Evolutionary conservation across 371 early-diverging fungal species (phyloP).

Genomic region (Saksenaea oblongispora): DNA sequence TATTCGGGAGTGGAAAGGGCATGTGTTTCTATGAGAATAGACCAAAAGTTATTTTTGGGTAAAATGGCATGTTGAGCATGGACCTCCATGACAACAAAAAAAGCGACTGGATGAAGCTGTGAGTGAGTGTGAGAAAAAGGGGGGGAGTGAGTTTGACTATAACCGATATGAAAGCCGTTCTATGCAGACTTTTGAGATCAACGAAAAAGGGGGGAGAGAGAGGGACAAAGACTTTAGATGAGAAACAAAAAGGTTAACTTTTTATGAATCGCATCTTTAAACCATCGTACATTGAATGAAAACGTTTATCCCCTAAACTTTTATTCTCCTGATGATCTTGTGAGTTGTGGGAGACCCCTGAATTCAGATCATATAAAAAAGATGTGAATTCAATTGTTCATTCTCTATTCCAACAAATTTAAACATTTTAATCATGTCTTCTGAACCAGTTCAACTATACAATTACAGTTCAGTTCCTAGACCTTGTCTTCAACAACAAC

Average conservation of each 20-base stretch:
- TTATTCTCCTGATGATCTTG: conserved; percentile 1
- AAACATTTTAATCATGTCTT: neutral
- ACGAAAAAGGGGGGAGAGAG: neutral
- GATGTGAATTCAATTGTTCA: too few relatives aligned
- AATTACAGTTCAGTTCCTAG: neutral
- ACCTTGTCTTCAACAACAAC: neutral
- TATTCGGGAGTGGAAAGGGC: neutral
- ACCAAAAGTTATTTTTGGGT: neutral
- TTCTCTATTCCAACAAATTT: neutral
- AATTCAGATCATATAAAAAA: neutral
- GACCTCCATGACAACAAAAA: conserved; percentile 1
- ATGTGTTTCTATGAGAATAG: conserved; percentile 1
- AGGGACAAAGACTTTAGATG: neutral
- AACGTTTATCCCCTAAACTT: neutral
- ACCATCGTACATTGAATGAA: neutral
- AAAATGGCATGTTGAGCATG: neutral
- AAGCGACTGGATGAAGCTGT: neutral
- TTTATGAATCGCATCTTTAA: neutral
- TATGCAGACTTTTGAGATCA: neutral
- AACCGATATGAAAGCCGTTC: conserved; percentile 2
- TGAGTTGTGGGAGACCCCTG: neutral
- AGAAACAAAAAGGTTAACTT: neutral
- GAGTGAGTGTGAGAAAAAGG: neutral
- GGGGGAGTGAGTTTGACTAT: neutral
- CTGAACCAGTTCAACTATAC: conserved; percentile 1